Evolutionary conservation across 2,329 filamentous ascomycete species (phyloP), one percentile per base, ranked within the genome.

Genomic region (Byssothecium circinans): DNA sequence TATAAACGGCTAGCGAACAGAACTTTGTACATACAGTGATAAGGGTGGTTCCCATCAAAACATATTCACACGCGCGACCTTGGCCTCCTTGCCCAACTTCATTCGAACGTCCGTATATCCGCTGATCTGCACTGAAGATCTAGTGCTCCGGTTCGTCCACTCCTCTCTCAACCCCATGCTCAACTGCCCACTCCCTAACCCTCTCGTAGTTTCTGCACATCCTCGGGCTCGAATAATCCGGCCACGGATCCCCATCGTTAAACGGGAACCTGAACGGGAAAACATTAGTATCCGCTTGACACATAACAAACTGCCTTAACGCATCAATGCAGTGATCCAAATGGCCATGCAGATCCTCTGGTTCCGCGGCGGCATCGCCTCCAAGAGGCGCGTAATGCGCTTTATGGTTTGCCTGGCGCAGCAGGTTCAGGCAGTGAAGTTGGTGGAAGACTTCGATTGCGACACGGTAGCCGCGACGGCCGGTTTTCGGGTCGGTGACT

Each of bases 361-460:
- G 50, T 34, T 52, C 39, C 17, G 53, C 54, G 32, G 52, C 33
- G 11, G 52, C 53, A 43, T 57, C 54, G 4, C 49, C 54, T 22
- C 51, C 53, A 15, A 52, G 45, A 19, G 49, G 38, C 37, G 48
- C 33, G 35, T 59, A 59, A 35, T 57, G 47, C 2, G 49, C 32
- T 36, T 45, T 53, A 41, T 53, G 47, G 23, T 52, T 55, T 11
- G 52, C 45, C 43, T 59, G 54, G 37, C 56, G 50, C 6, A 59
- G 45, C 12, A 59, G 39, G 35, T 59, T 59, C 20, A 60, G 47
- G 44, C 57, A 60, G 43, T 60, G 57, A 19, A 60, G 50, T 29
- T 60, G 57, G 42, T 60, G 57, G 47, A 58, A 57, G 33, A 60
- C 57, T 52, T 56, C 56, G 43, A 59, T 53, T 27, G 54, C 53